Base-by-base conservation (phyloP, 176 grass and related monocot genomes). In the Aegilops speltoides region DNA sequence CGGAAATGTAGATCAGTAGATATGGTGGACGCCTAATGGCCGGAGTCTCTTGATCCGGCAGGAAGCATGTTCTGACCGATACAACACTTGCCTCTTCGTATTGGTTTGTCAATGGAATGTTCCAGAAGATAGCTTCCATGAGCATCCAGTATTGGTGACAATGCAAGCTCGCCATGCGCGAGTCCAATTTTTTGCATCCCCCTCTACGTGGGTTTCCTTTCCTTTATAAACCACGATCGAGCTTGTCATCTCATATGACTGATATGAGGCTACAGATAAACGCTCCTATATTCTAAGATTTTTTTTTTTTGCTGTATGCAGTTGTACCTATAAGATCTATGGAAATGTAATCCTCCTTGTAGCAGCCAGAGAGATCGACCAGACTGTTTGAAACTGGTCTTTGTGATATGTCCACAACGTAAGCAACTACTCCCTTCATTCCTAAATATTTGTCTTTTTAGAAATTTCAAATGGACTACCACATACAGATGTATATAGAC, bases 41-140 rank as follows among this genome's bases (percentile, higher is more conserved):
- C 16, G 16, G 14, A 56, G 17, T 56, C 52, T 56, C 52, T 54
- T 20, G 52, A 56, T 56, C 17, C 52, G 6, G 52, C 52, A 4
- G 5, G 4, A 54, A 54, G 50, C 50, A 54, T 19, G 50, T 54
- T 54, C 50, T 17, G 50, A 54, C 50, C 16, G 16, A 54, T 54
- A 17, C 50, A 20, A 7, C 52, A 56, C 16, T 15, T 56, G 15
- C 50, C 50, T 56, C 50, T 56, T 56, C 16, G 46, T 50, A 50
- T 50, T 50, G 46, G 46, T 50, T 50, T 50, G 46, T 8, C 7
- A 46, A 38, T 56, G 10, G 65, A 82, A 70, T 25, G 23, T 9
- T 82, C 66, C 57, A 57, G 66, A 82, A 82, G 31, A 56, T 20
- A 56, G 52, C 80, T 71, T 71, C 66, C 22, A 31, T 13, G 2